Evolutionary conservation across 768 basidiomycete genomes (phyloP).

Genomic region (Xerocomellus amylosporus): DNA sequence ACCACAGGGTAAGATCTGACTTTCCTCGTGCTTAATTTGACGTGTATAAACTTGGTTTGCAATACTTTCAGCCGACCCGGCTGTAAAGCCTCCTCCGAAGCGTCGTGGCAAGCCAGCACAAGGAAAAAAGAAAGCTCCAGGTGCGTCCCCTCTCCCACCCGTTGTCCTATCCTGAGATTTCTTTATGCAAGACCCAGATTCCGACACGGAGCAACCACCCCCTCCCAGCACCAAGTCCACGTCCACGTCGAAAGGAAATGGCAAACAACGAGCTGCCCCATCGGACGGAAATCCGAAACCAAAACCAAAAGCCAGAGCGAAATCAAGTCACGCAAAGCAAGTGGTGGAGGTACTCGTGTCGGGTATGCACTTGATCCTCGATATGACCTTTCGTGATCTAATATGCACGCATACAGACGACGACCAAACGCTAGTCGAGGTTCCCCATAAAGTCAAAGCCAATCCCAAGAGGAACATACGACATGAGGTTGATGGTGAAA

Average conservation of each 20-base stretch:
- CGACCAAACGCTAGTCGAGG: constrained; percentile 27
- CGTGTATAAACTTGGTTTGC: neutral
- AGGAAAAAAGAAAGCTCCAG: constrained; percentile 8
- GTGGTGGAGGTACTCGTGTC: constrained; percentile 12
- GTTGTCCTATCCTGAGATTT: neutral
- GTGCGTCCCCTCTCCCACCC: neutral
- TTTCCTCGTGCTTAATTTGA: neutral
- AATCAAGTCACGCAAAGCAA: constrained; percentile 1
- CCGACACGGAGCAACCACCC: constrained; percentile 2
- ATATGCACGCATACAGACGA: constrained; percentile 22
- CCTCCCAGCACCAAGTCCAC: neutral
- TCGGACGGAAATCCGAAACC: constrained; percentile 1
- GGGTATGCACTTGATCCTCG: constrained; percentile 4
- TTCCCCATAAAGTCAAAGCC: constrained; percentile 11
- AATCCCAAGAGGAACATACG: neutral
- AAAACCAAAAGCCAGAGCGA: constrained; percentile 6
- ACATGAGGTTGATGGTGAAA: neutral
- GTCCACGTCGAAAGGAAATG: constrained; percentile 10
- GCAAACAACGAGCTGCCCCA: neutral
- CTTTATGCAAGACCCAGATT: neutral
- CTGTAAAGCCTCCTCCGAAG: constrained; percentile 10
- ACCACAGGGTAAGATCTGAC: neutral
- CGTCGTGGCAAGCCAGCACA: constrained; percentile 15
- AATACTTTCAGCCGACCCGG: neutral
- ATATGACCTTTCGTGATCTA: neutral